Evolutionary conservation across 202 grass and related monocot species (phyloP).

Genomic region (Dendrocalamus latiflorus): DNA sequence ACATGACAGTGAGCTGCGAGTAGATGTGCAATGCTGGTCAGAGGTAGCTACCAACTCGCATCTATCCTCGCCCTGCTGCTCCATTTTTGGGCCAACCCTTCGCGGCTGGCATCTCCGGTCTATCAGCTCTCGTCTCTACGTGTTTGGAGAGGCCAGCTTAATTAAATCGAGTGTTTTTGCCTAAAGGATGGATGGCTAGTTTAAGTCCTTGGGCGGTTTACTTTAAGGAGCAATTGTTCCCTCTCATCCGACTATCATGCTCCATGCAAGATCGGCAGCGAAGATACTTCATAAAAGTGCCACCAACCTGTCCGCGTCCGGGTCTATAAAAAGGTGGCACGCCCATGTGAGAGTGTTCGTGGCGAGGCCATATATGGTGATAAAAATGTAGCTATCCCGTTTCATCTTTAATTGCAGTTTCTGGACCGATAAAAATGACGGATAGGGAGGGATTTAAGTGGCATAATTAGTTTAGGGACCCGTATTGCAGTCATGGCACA

Average conservation of each 20-base stretch:
- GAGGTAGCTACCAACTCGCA: too few species aligned
- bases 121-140: not conserved
- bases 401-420: not conserved
- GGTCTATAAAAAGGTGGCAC: not conserved
- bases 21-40: too few species aligned
- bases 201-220: too few species aligned
- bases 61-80: too few species aligned
- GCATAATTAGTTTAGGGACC: not conserved
- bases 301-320: not conserved
- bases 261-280: not conserved
- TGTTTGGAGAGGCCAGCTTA: not conserved
- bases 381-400: not conserved
- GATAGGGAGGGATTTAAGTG: not conserved
- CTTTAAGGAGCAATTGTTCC: not conserved
- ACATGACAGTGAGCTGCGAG: too few species aligned
- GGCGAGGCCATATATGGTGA: not conserved
- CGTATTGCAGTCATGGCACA: not conserved
- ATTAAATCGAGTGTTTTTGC: not conserved
- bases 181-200: not conserved
- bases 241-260: not conserved
- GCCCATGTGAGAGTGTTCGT: conserved; percentile 36
- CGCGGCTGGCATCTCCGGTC: not conserved
- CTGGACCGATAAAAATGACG: not conserved
- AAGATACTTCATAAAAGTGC: not conserved
- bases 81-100: not conserved